Evolutionary conservation across 106 monocot genomes (phyloP), one percentile per base, ranked within the genome.

Genomic region (Platanthera guangdongensis): DNA sequence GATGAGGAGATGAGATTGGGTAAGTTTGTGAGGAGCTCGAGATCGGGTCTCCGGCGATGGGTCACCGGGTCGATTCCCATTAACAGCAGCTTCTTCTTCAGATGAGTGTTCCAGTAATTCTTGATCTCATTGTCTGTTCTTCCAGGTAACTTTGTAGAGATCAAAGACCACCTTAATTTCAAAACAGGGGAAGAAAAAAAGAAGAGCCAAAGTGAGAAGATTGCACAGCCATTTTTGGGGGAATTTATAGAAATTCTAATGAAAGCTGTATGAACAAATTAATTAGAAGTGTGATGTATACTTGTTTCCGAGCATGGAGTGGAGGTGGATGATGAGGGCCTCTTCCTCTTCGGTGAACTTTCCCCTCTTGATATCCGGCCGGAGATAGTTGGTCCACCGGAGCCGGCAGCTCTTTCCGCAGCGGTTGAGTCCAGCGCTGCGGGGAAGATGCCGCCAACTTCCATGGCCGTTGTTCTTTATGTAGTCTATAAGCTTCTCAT

Each of bases 341-440:
- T 87, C 90, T 48, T 90, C 90, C 1, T 87, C 90, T 9, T 84
- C 86, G 10, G 83, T 45, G 75, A 89, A 89, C 72, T 80, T 84
- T 2, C 89, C 89, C 7, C 89, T 57, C 82, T 84, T 84, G 76
- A 87, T 84, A 30, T 84, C 84, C 1, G 90, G 90, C 0, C 89
- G 78, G 57, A 89, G 89, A 53, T 89, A 89, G 80, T 89, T 89
- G 2, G 86, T 86, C 89, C 89, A 90, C 2, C 90, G 82, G 63
- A 90, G 82, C 9, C 90, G 72, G 71, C 90, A 90, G 70, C 90
- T 90, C 75, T 89, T 89, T 2, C 89, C 89, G 68, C 89, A 89
- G 13, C 89, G 83, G 74, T 89, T 89, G 8, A 90, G 79, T 1
- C 86, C 90, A 4, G 90, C 90, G 63, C 21, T 77, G 73, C 80